Conservation (phyloP, 169 alveolate genomes). For the Plasmodium knowlesi region DNA sequence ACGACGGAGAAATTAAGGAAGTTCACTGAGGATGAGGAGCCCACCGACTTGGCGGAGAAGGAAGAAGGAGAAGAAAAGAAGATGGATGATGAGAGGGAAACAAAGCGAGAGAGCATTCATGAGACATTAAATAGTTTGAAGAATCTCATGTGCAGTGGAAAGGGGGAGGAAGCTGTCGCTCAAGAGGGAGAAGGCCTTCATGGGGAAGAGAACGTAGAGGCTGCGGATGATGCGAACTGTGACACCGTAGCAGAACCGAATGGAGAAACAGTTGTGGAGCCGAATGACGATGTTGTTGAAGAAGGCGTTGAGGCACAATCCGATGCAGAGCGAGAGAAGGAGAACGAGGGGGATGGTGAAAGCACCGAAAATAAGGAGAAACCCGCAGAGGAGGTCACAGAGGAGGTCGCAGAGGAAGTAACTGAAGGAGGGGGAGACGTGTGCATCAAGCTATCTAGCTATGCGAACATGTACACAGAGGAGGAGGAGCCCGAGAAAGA, state of each 20-base stretch:
- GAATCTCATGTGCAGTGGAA: slow-evolving; percentile 8
- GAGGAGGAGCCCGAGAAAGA: slow-evolving; percentile 6
- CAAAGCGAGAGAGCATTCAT: slow-evolving; percentile 9
- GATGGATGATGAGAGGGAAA: not conserved
- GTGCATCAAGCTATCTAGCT: slow-evolving; percentile 19
- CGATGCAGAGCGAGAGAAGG: not conserved
- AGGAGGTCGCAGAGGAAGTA: not conserved
- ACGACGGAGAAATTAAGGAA: slow-evolving; percentile 15
- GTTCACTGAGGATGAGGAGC: not conserved
- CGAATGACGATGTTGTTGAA: not conserved
- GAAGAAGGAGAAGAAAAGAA: not conserved
- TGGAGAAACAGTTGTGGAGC: not conserved
- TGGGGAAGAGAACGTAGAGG: not conserved
- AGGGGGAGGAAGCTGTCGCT: not conserved
- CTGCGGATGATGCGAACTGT: not conserved
- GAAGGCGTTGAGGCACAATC: not conserved
- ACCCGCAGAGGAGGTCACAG: not conserved
- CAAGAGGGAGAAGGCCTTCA: not conserved
- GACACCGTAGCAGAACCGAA: not conserved
- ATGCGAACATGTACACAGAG: slow-evolving; percentile 1
- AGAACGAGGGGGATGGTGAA: not conserved
- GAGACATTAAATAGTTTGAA: slow-evolving; percentile 15
- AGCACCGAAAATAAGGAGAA: not conserved
- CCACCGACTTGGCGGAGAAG: not conserved
- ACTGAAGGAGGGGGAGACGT: not conserved